Evolutionary conservation across 331 rosid species (phyloP).

Genomic region (Rhamnella rubrinervis): DNA sequence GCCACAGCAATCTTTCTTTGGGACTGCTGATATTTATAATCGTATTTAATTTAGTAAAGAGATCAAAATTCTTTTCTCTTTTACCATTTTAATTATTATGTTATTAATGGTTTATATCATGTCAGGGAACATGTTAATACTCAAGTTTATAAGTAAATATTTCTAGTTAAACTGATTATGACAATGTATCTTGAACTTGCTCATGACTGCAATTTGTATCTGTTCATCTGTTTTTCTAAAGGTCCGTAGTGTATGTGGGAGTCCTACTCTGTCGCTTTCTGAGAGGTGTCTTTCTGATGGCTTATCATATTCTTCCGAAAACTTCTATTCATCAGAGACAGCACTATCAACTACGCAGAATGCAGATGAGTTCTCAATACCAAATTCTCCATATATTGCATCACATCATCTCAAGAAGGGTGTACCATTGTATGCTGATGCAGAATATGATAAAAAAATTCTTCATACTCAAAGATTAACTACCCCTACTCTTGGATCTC

Average conservation of each 20-base stretch:
- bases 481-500: slow-evolving; percentile 31
- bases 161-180: slow-evolving; percentile 1
- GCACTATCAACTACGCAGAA: slow-evolving; percentile 41
- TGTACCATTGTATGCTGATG: slow-evolving; percentile 27
- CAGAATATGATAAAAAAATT: slow-evolving; percentile 32
- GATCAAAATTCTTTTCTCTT: background rate
- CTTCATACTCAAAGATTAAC: slow-evolving; percentile 35
- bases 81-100: background rate
- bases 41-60: too few species aligned
- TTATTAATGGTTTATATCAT: background rate
- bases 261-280: slow-evolving; percentile 76
- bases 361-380: slow-evolving; percentile 38
- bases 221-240: slow-evolving; percentile 30
- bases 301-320: slow-evolving; percentile 57
- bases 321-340: slow-evolving; percentile 45
- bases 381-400: slow-evolving; percentile 52
- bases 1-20: background rate
- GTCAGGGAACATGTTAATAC: background rate
- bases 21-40: too few species aligned
- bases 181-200: slow-evolving; percentile 3
- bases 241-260: slow-evolving; percentile 70
- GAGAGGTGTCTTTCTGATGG: slow-evolving; percentile 83
- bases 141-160: background rate
- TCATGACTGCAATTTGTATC: slow-evolving; percentile 13
- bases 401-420: slow-evolving; percentile 38